A percentile compares a stretch with the other conserved stretches of the same genome.
Evolutionary conservation across 2,329 filamentous ascomycete genomes (phyloP).

Genomic region (Cadophora luteo-olivacea): DNA sequence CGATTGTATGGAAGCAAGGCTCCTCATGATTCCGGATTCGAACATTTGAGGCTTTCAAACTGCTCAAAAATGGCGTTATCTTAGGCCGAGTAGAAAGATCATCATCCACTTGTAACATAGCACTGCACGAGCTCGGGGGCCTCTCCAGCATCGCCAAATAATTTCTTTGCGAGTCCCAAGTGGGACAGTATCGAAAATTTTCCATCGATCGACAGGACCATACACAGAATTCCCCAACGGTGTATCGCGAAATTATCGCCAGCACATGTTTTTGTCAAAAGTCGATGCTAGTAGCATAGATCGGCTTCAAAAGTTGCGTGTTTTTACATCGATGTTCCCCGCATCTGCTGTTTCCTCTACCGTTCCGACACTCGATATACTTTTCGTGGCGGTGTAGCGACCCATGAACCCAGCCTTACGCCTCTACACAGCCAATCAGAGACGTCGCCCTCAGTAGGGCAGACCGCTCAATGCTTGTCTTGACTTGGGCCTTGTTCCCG

Average conservation of each 20-base stretch:
- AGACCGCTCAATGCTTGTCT: slow-evolving; percentile 19
- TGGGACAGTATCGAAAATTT: background rate
- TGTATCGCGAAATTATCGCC: background rate
- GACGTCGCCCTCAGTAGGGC: background rate
- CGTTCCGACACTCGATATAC: slow-evolving; percentile 12
- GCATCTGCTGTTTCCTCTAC: slow-evolving; percentile 19
- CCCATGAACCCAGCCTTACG: slow-evolving; percentile 15
- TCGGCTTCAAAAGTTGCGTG: slow-evolving; percentile 3
- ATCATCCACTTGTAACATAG: background rate
- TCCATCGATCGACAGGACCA: background rate
- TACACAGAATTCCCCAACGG: background rate
- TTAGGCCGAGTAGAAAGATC: background rate
- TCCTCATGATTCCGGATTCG: background rate
- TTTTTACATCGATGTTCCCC: slow-evolving; percentile 22
- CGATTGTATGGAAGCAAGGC: background rate
- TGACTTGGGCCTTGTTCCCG: background rate
- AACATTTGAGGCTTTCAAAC: background rate
- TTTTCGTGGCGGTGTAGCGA: slow-evolving; percentile 23
- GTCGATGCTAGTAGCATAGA: slow-evolving; percentile 12
- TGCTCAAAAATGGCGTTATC: background rate
- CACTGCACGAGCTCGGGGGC: slow-evolving; percentile 6
- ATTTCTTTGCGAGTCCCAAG: background rate
- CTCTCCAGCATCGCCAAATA: background rate
- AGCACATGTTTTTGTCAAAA: slow-evolving; percentile 19
- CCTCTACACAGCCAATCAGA: slow-evolving; percentile 10